A percentile compares a stretch with the other conserved stretches of the same genome.
These are phyloP conservation scores for Juncus effusus DNA, from an alignment of 176 grass and related monocot species.

Conservation along the genomic window DNA sequence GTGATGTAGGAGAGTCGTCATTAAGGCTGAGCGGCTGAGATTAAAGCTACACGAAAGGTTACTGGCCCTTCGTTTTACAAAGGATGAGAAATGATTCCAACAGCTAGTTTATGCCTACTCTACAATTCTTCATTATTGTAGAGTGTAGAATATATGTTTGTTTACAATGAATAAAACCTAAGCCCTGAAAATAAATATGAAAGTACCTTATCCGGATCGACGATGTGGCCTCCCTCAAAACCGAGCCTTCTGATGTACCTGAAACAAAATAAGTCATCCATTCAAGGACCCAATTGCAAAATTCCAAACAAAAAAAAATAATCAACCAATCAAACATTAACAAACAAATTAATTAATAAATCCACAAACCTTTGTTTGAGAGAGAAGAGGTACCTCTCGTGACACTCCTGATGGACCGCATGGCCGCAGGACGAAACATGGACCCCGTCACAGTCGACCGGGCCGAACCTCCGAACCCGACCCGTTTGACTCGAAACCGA, in stretches of 20 bases:
- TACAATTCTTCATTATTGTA: too few species aligned
- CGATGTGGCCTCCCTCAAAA: slow-evolving; percentile 96
- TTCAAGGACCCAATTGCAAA: not conserved
- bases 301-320: slow-evolving; percentile 14
- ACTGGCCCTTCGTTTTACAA: too few species aligned
- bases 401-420: slow-evolving; percentile 96
- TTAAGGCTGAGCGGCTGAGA: too few species aligned
- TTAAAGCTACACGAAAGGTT: too few species aligned
- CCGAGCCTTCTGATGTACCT: slow-evolving; percentile 89
- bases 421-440: slow-evolving; percentile 96
- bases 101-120: too few species aligned
- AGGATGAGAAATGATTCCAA: too few species aligned
- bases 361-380: slow-evolving; percentile 82
- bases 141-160: too few species aligned
- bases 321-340: slow-evolving; percentile 8
- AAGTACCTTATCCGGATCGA: slow-evolving; percentile 84
- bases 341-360: not conserved
- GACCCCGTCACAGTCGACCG: slow-evolving; percentile 82
- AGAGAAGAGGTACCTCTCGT: slow-evolving; percentile 88
- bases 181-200: slow-evolving; percentile 13
- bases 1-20: too few species aligned
- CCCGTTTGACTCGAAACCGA: slow-evolving; percentile 26
- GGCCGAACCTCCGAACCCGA: slow-evolving; percentile 61
- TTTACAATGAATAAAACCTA: not conserved
- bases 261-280: slow-evolving; percentile 21